Conservation (phyloP, 1,284 basidiomycete genomes). For the Moesziomyces antarcticus region DNA sequence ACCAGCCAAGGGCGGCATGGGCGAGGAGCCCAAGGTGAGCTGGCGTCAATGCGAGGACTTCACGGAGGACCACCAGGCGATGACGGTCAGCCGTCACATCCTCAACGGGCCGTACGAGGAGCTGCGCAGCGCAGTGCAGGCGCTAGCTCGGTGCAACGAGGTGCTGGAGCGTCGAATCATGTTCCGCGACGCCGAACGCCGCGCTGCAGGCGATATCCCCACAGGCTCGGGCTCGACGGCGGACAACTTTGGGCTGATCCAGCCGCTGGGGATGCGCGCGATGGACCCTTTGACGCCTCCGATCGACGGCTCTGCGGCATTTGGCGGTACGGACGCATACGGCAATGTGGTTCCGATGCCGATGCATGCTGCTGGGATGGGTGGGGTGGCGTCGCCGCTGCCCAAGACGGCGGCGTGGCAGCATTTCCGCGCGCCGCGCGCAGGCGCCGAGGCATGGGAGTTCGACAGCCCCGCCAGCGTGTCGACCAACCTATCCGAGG, state of each 20-base stretch:
- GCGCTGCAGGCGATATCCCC: conserved; percentile 27
- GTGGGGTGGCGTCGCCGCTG: conserved; percentile 2
- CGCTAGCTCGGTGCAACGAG: conserved; percentile 30
- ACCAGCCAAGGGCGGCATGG: conserved; percentile 19
- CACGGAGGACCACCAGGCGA: conserved; percentile 59
- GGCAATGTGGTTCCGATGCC: conserved; percentile 23
- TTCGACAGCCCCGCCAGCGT: conserved; percentile 44
- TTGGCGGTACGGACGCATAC: conserved; percentile 8
- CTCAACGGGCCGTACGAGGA: conserved; percentile 57
- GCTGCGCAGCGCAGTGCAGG: conserved; percentile 45
- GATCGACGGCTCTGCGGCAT: conserved; percentile 4
- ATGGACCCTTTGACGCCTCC: conserved; percentile 7
- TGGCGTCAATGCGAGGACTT: conserved; percentile 64
- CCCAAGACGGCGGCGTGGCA: conserved; percentile 26
- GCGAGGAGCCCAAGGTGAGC: conserved; percentile 38
- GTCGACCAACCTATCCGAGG: conserved; percentile 40
- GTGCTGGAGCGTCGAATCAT: conserved; percentile 30
- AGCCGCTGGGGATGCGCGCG: not conserved
- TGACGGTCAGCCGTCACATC: conserved; percentile 41
- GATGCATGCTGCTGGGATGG: conserved; percentile 18
- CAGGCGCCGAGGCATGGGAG: conserved; percentile 22
- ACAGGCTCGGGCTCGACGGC: conserved; percentile 25
- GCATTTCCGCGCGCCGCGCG: conserved; percentile 23
- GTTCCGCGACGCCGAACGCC: conserved; percentile 24
- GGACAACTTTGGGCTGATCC: conserved; percentile 40